Percentiles rank a stretch among this genome's conserved stretches.
Conservation (phyloP, 2,329 filamentous ascomycete species). For the Xylaria sp. region DNA sequence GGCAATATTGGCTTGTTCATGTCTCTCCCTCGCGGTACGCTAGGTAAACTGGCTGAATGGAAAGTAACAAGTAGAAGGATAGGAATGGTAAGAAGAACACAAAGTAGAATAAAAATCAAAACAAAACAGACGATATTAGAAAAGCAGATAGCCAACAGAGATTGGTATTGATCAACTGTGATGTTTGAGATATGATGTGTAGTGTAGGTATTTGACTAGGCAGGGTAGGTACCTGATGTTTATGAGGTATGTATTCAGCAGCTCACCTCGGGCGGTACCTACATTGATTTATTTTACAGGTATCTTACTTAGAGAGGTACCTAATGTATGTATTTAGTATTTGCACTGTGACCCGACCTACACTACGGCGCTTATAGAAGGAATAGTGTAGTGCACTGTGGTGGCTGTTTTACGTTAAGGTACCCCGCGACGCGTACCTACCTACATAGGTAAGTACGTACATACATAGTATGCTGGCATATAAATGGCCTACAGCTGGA, state of each 20-base stretch:
- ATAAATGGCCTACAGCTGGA: neutral
- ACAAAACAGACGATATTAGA: neutral
- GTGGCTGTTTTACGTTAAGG: too few species aligned
- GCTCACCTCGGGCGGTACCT: too few species aligned
- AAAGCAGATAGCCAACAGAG: too few species aligned
- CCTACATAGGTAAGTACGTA: neutral
- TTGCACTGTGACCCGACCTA: neutral
- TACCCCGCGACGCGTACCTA: slow-evolving; percentile 46
- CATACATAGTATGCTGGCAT: too few species aligned
- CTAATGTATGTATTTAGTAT: neutral
- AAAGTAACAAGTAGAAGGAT: neutral
- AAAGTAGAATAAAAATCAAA: neutral
- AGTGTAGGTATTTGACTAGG: too few species aligned
- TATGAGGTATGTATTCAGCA: slow-evolving; percentile 5
- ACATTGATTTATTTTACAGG: too few species aligned
- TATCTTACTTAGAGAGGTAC: too few species aligned
- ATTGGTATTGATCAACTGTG: too few species aligned
- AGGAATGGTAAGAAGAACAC: neutral
- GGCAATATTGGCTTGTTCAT: slow-evolving; percentile 54
- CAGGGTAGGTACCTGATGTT: too few species aligned
- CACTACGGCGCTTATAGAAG: too few species aligned
- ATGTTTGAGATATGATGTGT: too few species aligned
- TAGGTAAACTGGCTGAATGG: neutral
- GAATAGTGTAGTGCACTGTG: too few species aligned
- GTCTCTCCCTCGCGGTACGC: neutral